Evolutionary conservation across 257 asterid genomes (phyloP).

Genomic region (Solanum habrochaites): DNA sequence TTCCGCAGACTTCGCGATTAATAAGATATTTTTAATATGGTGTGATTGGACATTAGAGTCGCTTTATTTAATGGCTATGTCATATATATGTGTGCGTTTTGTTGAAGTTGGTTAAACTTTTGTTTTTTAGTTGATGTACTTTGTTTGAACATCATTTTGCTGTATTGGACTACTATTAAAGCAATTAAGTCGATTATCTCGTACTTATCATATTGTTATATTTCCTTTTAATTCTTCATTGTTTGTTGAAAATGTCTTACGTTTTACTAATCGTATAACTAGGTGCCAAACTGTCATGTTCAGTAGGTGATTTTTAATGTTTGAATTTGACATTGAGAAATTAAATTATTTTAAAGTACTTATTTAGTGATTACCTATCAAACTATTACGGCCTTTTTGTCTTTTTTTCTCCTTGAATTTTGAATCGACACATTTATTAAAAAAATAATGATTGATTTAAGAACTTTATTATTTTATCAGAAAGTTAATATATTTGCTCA

Average conservation of each 20-base stretch:
- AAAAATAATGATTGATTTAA: too few relatives aligned
- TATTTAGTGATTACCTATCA: neutral
- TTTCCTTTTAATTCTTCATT: too few relatives aligned
- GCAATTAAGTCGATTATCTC: neutral
- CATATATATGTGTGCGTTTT: neutral
- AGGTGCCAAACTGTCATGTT: neutral
- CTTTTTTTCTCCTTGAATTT: too few relatives aligned
- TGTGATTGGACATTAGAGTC: neutral
- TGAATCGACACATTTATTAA: fast-evolving
- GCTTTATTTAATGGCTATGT: too few relatives aligned
- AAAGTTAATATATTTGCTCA: too few relatives aligned
- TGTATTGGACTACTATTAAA: neutral
- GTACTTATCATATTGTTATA: too few relatives aligned
- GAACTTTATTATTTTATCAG: too few relatives aligned
- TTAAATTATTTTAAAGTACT: too few relatives aligned
- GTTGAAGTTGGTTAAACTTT: neutral
- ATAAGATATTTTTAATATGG: neutral
- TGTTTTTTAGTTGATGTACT: neutral
- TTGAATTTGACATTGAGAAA: neutral
- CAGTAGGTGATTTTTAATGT: too few relatives aligned
- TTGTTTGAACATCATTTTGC: neutral
- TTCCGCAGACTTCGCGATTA: neutral
- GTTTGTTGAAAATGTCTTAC: neutral
- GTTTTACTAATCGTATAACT: neutral
- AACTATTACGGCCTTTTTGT: too few relatives aligned